Evolutionary conservation across 257 asterid genomes (phyloP), one percentile per base, ranked within the genome.

Genomic region (Parsonsia alboflavescens): DNA sequence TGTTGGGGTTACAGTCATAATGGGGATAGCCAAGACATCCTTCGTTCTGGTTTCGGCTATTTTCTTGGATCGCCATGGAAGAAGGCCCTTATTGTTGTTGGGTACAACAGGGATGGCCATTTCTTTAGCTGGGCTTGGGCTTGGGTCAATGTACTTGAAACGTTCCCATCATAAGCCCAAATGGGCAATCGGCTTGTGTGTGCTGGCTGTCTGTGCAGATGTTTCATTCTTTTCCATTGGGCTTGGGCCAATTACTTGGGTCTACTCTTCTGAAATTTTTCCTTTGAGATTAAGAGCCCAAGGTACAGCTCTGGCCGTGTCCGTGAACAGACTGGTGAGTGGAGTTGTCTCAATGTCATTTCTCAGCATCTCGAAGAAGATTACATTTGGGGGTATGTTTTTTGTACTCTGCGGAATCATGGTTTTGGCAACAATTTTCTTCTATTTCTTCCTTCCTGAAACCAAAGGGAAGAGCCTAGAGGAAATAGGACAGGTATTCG

Each of bases 241-340:
- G 83, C 92, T 90, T 68, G 97, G 98, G 77, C 97, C 98, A 16
- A 84, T 92, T 3, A 92, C 98, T 0, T 90, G 98, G 98, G 98
- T 92, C 1, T 90, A 92, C 81, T 84, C 97, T 0, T 83, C 88
- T 1, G 96, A 92, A 82, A 84, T 92, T 0, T 92, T 90, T 68
- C 97, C 97, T 15, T 44, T 57, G 71, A 81, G 96, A 54, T 56
- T 92, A 54, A 78, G 98, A 82, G 97, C 97, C 24, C 97, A 92
- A 76, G 98, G 97, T 4, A 13, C 93, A 0, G 77, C 84, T 44
- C 33, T 92, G 68, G 98, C 96, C 0, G 88, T 90, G 17, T 92
- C 96, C 9, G 97, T 92, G 77, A 92, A 92, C 75, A 72, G 97
- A 64, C 58, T 92, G 79, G 96, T 90, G 16, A 90, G 96, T n/a